A percentile compares a stretch with the other conserved stretches of the same genome.
These are phyloP conservation scores for Aspergillus pseudoviridinutans DNA, from an alignment of 2,329 filamentous ascomycete genomes.

Conservation along the genomic window DNA sequence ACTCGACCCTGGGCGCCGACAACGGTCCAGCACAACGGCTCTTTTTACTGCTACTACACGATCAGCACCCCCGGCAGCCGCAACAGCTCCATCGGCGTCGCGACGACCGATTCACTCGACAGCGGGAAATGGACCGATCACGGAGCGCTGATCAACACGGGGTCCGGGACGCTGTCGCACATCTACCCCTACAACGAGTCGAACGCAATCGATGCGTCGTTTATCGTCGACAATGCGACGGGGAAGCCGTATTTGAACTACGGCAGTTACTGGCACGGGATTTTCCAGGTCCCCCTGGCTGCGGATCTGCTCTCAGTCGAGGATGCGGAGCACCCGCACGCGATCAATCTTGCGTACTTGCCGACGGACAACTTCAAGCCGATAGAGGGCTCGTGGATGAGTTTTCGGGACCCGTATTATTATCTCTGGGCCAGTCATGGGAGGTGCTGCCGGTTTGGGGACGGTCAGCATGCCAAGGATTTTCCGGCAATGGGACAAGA, in stretches of 20 bases:
- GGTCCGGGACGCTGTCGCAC: conserved; percentile 18
- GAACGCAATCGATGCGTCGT: conserved; percentile 36
- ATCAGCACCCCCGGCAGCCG: conserved; percentile 25
- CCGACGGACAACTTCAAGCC: conserved; percentile 20
- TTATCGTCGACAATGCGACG: conserved; percentile 24
- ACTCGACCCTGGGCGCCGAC: conserved; percentile 35
- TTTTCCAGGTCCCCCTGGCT: conserved; percentile 33
- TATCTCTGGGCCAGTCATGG: conserved; percentile 40
- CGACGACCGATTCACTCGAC: conserved; percentile 24
- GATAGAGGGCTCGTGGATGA: conserved; percentile 36
- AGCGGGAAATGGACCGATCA: conserved; percentile 32
- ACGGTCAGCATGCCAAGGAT: background rate
- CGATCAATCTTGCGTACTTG: conserved; percentile 25
- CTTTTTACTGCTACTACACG: conserved; percentile 37
- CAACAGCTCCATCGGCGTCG: conserved; percentile 36
- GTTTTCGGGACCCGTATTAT: conserved; percentile 32
- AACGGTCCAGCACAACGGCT: conserved; percentile 23
- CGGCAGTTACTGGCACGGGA: conserved; percentile 35
- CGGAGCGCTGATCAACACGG: conserved; percentile 32
- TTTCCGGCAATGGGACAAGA: conserved; percentile 29
- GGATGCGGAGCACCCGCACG: conserved; percentile 18
- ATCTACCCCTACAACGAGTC: conserved; percentile 30
- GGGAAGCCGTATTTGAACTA: conserved; percentile 29
- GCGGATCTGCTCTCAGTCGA: conserved; percentile 29
- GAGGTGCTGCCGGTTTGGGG: conserved; percentile 32